Evolutionary conservation across 495 filamentous ascomycete genomes (phyloP).

Genomic region (Bombardia bombarda): DNA sequence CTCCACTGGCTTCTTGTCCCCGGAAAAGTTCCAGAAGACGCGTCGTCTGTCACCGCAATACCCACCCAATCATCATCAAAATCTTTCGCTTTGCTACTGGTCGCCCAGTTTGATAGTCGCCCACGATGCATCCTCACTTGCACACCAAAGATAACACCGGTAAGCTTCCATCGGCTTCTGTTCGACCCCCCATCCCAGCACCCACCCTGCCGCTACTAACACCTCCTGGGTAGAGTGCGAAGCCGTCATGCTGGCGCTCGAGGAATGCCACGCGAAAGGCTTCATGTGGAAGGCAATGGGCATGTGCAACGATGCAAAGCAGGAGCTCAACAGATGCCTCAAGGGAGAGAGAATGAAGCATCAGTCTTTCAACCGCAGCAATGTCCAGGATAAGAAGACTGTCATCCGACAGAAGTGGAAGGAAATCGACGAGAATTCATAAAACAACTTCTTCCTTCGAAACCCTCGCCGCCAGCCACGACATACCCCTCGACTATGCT

Average conservation of each 20-base stretch:
- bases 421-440: slow-evolving; percentile 72
- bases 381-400: slow-evolving; percentile 58
- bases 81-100: not conserved
- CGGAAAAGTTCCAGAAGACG: too few relatives aligned
- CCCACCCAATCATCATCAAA: not conserved
- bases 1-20: too few relatives aligned
- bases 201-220: slow-evolving; percentile 2
- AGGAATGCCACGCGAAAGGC: slow-evolving; percentile 89
- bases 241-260: slow-evolving; percentile 83
- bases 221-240: slow-evolving; percentile 60
- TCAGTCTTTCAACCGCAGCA: slow-evolving; percentile 66
- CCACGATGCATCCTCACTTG: slow-evolving; percentile 90
- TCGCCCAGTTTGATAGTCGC: not conserved
- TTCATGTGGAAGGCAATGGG: slow-evolving; percentile 84
- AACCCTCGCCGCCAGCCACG: not conserved
- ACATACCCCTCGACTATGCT: too few relatives aligned
- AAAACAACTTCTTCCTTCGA: slow-evolving; percentile 12
- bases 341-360: slow-evolving; percentile 67
- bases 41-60: too few relatives aligned
- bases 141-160: slow-evolving; percentile 85
- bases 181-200: not conserved
- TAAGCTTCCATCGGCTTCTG: slow-evolving; percentile 27
- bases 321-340: slow-evolving; percentile 73
- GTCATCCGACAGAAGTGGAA: slow-evolving; percentile 68
- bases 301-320: slow-evolving; percentile 82